Evolutionary conservation across 2,329 filamentous ascomycete species (phyloP).

Genomic region (Ceratocystis huliohia): DNA sequence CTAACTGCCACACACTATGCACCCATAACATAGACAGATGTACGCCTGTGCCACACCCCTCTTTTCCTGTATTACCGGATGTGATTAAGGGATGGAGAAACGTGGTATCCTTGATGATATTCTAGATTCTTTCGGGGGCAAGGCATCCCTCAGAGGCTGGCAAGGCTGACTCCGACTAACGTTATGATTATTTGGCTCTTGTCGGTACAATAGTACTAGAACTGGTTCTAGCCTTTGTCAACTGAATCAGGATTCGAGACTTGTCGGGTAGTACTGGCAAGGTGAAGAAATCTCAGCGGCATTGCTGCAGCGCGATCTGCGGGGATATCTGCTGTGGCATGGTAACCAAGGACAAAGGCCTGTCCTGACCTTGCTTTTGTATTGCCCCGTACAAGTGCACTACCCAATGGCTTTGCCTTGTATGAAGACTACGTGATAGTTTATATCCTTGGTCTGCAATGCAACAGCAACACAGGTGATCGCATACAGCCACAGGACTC

Average conservation of each 20-base stretch:
- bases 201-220: neutral
- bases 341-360: neutral
- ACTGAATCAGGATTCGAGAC: neutral
- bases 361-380: neutral
- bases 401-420: neutral
- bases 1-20: no score
- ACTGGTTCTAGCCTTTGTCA: neutral
- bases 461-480: neutral
- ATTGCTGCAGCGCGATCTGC: slow-evolving; percentile 1
- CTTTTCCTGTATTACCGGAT: neutral
- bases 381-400: neutral
- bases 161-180: neutral
- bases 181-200: neutral
- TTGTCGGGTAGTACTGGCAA: neutral
- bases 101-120: neutral
- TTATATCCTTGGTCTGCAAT: neutral
- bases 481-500: neutral
- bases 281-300: neutral
- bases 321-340: neutral
- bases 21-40: neutral
- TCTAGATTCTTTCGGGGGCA: neutral
- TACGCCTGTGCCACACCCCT: neutral
- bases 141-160: neutral
- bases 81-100: neutral
- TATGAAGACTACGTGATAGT: neutral